Conservation (phyloP, 2,329 filamentous ascomycete genomes). For the Hypoxylon sp. region DNA sequence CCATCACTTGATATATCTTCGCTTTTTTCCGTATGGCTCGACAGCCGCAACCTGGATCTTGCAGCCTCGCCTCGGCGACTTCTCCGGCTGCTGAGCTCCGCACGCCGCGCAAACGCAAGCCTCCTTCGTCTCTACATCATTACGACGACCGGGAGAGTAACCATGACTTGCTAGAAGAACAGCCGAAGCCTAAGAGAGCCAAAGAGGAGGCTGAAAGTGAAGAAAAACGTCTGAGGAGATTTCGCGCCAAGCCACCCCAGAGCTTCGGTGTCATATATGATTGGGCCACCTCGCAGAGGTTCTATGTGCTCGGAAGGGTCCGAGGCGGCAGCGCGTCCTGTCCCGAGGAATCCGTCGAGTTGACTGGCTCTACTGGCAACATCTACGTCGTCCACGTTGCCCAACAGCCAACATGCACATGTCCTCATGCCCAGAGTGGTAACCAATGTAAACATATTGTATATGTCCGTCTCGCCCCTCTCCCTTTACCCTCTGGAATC, state of each 20-base stretch:
- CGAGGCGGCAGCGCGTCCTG: conserved; percentile 47
- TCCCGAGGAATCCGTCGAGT: conserved; percentile 61
- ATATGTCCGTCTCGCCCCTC: conserved; percentile 53
- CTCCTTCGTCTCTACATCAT: background rate
- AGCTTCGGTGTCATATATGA: conserved; percentile 49
- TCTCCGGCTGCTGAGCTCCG: background rate
- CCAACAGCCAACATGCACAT: conserved; percentile 61
- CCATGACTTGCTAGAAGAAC: conserved; percentile 1
- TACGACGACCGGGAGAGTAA: background rate
- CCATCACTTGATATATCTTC: too few species aligned
- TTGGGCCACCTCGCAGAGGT: conserved; percentile 53
- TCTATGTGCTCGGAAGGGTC: conserved; percentile 56
- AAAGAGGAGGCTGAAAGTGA: background rate
- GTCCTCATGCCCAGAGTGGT: conserved; percentile 61
- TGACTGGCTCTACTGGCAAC: conserved; percentile 72
- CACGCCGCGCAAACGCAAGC: conserved; percentile 22
- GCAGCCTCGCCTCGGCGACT: background rate
- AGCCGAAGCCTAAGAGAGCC: conserved; percentile 1
- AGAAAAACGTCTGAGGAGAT: conserved; percentile 32
- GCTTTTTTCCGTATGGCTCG: background rate
- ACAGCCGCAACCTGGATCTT: background rate
- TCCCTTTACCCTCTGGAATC: too few species aligned
- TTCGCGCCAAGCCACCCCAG: conserved; percentile 47
- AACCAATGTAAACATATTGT: conserved; percentile 72
- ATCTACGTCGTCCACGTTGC: conserved; percentile 66